Base-by-base conservation (phyloP, 2,329 filamentous ascomycete species). In the Verticillium nonalfalfae region DNA sequence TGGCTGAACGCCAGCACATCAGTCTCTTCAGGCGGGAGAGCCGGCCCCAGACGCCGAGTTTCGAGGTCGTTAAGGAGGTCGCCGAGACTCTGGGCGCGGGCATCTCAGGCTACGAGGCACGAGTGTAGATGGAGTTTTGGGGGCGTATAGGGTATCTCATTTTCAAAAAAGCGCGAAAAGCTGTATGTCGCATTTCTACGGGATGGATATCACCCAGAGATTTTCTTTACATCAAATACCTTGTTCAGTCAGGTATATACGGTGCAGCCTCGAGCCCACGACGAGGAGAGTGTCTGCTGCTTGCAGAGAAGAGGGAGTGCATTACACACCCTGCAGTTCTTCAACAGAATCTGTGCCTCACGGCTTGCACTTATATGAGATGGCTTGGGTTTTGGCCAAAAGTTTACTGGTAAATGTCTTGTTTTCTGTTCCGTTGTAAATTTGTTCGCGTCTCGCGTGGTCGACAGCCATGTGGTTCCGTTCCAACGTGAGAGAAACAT, bases 1-100 rank as follows among this genome's bases (percentile, higher is more conserved):
- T 98, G 50, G 93, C 93, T 10, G 81, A 95, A 70, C 82, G 93
- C 65, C 92, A 96, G 74, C 94, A 96, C 68, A 88, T 97, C 64
- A 92, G 91, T 55, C 87, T 97, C 67, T 88, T 90, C 65, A 76
- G 73, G 38, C 73, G 73, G 57, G 81, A 82, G 61, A 85, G 83
- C 67, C 75, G 82, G 36, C 82, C 84, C 26, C 79, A 77, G 14
- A 84, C 81, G 60, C 82, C 82, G 5, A 76, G 71, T 18, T 60
- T 66, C 0, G 70, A 72, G 14, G 52, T 58, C 33, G 66, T 61
- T 57, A 65, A 61, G 54, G 52, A 60, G 56, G 58, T 57, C 61
- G 34, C 60, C 60, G 63, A 60, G 15, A 57, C 59, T 40, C 33
- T 67, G 11, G 56, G 62, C 18, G 58, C 61, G 13, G 67, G 69